A percentile compares a stretch with the other conserved stretches of the same genome.
Evolutionary conservation across 2,329 filamentous ascomycete genomes (phyloP).

Genomic region (Pleoardoris graminearum): DNA sequence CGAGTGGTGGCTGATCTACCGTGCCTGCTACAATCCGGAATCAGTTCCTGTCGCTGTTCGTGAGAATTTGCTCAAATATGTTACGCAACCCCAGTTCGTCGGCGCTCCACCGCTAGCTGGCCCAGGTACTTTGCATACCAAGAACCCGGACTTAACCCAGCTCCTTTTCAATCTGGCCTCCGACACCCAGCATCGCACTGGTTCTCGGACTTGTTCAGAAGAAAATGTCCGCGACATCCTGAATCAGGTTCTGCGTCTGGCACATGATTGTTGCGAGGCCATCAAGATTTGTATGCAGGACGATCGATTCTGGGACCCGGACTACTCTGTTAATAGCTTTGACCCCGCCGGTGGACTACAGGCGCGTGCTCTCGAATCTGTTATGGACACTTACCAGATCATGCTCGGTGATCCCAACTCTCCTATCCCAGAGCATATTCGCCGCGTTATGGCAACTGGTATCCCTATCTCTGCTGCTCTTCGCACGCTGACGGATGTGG

Average conservation of each 20-base stretch:
- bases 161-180: neutral
- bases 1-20: too few species aligned
- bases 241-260: neutral
- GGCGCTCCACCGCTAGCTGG: too few species aligned
- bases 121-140: too few species aligned
- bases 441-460: neutral
- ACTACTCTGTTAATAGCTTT: neutral
- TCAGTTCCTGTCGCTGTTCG: too few species aligned
- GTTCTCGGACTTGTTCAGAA: neutral
- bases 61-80: too few species aligned
- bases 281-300: neutral
- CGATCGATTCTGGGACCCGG: neutral
- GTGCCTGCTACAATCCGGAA: too few species aligned
- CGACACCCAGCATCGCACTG: neutral
- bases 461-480: neutral
- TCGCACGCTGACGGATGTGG: neutral
- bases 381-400: neutral
- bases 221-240: neutral
- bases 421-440: neutral
- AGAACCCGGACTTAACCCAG: neutral
- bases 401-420: neutral
- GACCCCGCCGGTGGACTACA: neutral
- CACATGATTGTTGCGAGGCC: neutral
- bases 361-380: neutral
- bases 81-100: too few species aligned